A percentile compares a stretch with the other conserved stretches of the same genome.
Conservation (phyloP, 2,329 filamentous ascomycete species). For the Phyllosticta citribraziliensis region DNA sequence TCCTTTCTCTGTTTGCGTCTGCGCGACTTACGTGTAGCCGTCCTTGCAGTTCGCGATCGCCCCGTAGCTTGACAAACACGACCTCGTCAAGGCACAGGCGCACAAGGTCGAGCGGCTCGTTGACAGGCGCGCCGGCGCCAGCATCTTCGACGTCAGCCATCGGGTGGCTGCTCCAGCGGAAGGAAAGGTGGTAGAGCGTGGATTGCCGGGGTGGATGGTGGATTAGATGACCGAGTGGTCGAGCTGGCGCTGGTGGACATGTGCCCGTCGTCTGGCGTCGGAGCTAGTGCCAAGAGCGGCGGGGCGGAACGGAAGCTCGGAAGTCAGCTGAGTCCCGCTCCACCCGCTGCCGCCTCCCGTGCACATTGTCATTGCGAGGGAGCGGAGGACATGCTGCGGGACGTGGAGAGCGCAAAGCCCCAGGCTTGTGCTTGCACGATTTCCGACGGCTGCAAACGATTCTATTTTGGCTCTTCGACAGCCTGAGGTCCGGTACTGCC, state of each 20-base stretch:
- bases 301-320: too few species aligned
- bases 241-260: background rate
- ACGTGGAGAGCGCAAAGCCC: too few species aligned
- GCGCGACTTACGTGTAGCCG: constrained; percentile 65
- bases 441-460: too few species aligned
- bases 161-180: constrained; percentile 13
- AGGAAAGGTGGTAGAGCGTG: background rate
- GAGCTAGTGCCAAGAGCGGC: too few species aligned
- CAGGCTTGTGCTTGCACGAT: too few species aligned
- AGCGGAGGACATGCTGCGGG: too few species aligned
- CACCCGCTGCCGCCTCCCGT: too few species aligned
- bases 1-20: background rate
- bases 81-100: constrained; percentile 89
- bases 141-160: constrained; percentile 83
- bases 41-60: constrained; percentile 90
- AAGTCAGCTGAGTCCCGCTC: too few species aligned
- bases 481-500: background rate
- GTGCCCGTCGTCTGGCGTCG: too few species aligned
- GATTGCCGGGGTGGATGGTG: background rate
- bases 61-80: constrained; percentile 93
- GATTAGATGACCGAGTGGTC: background rate
- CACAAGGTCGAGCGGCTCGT: constrained; percentile 92
- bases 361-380: too few species aligned
- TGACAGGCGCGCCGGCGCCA: constrained; percentile 47
- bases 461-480: background rate